Evolutionary conservation across 2,329 filamentous ascomycete species (phyloP).

Genomic region (Arthrobotrys iridis): DNA sequence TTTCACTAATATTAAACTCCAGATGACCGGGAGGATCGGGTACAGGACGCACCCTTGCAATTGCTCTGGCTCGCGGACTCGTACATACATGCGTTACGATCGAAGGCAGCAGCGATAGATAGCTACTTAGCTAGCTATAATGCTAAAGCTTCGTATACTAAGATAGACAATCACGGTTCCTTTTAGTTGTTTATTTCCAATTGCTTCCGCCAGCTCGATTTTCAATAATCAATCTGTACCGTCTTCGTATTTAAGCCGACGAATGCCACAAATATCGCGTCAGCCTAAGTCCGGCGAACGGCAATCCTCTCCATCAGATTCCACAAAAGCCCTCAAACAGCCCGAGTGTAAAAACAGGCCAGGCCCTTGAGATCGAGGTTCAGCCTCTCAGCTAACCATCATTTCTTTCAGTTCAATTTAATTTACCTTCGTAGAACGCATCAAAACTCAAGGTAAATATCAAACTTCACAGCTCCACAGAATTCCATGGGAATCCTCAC

Average conservation of each 20-base stretch:
- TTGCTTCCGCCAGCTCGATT: no score
- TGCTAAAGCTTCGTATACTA: slow-evolving; percentile 10
- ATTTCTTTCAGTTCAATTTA: not conserved
- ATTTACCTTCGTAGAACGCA: not conserved
- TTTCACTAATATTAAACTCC: slow-evolving; percentile 52
- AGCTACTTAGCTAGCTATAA: not conserved
- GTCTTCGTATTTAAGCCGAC: not conserved
- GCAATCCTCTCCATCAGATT: slow-evolving; percentile 19
- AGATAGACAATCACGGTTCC: not conserved
- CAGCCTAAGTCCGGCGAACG: slow-evolving; percentile 12
- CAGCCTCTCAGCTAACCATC: not conserved
- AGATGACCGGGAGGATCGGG: slow-evolving; percentile 32
- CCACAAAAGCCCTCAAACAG: slow-evolving; percentile 17
- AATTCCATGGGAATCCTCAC: not conserved
- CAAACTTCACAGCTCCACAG: slow-evolving; percentile 2
- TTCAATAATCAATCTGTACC: not conserved
- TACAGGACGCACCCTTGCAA: slow-evolving; percentile 34
- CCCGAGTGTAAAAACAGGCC: not conserved
- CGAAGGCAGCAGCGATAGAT: slow-evolving; percentile 33
- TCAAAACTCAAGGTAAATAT: slow-evolving; percentile 4
- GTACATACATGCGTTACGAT: slow-evolving; percentile 12
- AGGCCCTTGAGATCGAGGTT: slow-evolving; percentile 4
- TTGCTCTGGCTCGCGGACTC: slow-evolving; percentile 29
- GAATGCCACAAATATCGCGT: not conserved
- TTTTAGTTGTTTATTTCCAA: slow-evolving; percentile 2